These are phyloP conservation scores for Yarrowia hollandica DNA, from an alignment of 805 yeast species.

Conservation along the genomic window DNA sequence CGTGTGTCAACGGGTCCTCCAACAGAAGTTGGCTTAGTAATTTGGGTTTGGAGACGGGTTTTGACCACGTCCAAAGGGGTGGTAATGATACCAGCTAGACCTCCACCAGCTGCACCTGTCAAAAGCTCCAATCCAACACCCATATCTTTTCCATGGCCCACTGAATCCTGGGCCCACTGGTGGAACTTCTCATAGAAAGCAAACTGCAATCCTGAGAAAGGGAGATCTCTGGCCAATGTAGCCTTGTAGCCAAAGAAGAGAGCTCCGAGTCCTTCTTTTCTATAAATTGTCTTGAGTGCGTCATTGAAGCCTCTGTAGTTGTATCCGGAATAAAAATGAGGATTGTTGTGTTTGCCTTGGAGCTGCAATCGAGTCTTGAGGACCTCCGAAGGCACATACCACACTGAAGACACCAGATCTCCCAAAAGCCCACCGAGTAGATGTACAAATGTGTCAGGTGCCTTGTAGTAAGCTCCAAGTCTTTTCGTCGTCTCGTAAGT, in stretches of 20 bases:
- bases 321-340: conserved; percentile 76
- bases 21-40: conserved; percentile 33
- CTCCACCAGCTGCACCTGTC: conserved; percentile 97
- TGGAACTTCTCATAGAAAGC: conserved; percentile 82
- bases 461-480: conserved; percentile 48
- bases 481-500: conserved; percentile 85
- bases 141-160: conserved; percentile 39
- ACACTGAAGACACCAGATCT: conserved; percentile 81
- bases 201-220: conserved; percentile 93
- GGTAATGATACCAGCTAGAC: conserved; percentile 88
- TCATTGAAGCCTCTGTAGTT: conserved; percentile 74
- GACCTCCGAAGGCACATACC: conserved; percentile 95
- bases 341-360: conserved; percentile 85
- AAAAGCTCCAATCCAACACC: conserved; percentile 57
- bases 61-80: conserved; percentile 94
- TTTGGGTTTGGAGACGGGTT: conserved; percentile 91
- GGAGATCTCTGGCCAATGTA: conserved; percentile 86
- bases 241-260: conserved; percentile 92
- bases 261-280: conserved; percentile 71
- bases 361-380: conserved; percentile 88
- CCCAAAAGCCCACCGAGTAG: conserved; percentile 89
- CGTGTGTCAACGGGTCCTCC: conserved; percentile 28
- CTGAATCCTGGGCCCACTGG: conserved; percentile 40
- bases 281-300: conserved; percentile 65
- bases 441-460: conserved; percentile 79